phyloP scores from a whole-genome alignment of 441 rosid species.

The Raphanus hybrid region DNA sequence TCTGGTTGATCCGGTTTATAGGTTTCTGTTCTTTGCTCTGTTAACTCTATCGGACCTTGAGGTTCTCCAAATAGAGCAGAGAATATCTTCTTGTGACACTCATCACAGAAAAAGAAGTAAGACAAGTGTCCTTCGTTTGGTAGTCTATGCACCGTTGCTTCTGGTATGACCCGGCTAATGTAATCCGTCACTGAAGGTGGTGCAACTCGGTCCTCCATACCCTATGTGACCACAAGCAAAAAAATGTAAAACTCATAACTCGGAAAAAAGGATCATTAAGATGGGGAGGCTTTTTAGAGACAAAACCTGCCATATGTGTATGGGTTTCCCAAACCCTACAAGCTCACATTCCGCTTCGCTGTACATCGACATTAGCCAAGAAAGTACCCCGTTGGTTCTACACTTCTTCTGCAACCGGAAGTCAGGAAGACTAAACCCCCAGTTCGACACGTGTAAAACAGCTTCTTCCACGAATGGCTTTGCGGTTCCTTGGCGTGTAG shows the following conservation, averaged over 20 bases:
- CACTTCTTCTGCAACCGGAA: constrained; percentile 65
- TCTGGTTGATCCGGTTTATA: constrained; percentile 21
- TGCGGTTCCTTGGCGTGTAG: constrained; percentile 63
- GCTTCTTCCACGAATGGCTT: constrained; percentile 69
- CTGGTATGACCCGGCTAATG: constrained; percentile 75
- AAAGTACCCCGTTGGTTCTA: constrained; percentile 55
- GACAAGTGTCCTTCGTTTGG: constrained; percentile 93
- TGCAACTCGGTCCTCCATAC: constrained; percentile 76
- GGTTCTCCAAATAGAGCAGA: constrained; percentile 76
- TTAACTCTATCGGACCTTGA: constrained; percentile 54
- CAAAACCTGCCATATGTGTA: constrained; percentile 85
- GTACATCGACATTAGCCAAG: constrained; percentile 72
- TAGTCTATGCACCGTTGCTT: constrained; percentile 66
- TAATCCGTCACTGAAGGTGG: constrained; percentile 74
- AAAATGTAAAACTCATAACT: constrained; percentile 17
- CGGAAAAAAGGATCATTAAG: background rate
- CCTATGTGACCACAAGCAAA: constrained; percentile 51
- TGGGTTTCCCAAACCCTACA: constrained; percentile 59
- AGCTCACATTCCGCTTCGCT: constrained; percentile 64
- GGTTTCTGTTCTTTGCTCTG: constrained; percentile 28
- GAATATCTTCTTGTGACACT: constrained; percentile 78
- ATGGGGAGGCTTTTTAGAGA: constrained; percentile 1
- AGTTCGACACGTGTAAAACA: constrained; percentile 55
- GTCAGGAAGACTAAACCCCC: constrained; percentile 70
- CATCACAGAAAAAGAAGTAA: constrained; percentile 76